Base-by-base conservation (phyloP, 495 filamentous ascomycete genomes). In the Hypoxylon perforatum region DNA sequence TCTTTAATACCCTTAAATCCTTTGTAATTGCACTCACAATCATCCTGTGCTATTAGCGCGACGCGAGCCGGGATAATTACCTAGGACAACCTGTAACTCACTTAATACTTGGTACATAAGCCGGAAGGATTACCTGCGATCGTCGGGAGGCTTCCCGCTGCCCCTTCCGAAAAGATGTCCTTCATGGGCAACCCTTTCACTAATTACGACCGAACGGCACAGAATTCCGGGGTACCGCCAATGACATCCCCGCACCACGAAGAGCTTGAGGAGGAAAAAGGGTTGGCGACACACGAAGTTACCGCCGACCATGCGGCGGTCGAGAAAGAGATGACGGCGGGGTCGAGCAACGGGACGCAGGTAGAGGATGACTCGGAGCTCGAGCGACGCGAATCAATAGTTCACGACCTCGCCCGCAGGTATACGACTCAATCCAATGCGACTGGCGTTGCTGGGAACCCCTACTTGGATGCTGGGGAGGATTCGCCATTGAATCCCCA, bases 401-500 rank as follows among this genome's bases (percentile, higher is more conserved):
- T 84, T n/a, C 79, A 80, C 41, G 74, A 77, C 11, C 72, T 84
- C 22, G 81, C 81, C 14, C 75, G 79, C 36, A 72, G 74, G 39
- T 82, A 80, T 57, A 83, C 81, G 0, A 69, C 71, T 11, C 79
- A 78, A 52, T 84, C 81, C n/a, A 70, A 78, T 2, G 73, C 69
- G 3, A 71, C 73, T 36, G 70, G 74, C 28, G 66, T 54, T 10
- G 15, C 62, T 7, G 76, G 78, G 46, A 80, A 79, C 62, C 69
- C 75, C 19, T 82, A 78, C 63, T 36, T 73, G 19, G 70, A 76
- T 42, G 66, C 60, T 7, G 76, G 74, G 14, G 72, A 78, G 57
- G 59, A 79, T 46, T 84, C 81, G 41, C 78, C 80, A 0, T 51
- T 85, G 33, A 85, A 89, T 63, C 86, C 86, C 25, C 71, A 76